These are phyloP conservation scores for Apiospora aurea DNA, from an alignment of 2,329 filamentous ascomycete genomes.

Conservation along the genomic window DNA sequence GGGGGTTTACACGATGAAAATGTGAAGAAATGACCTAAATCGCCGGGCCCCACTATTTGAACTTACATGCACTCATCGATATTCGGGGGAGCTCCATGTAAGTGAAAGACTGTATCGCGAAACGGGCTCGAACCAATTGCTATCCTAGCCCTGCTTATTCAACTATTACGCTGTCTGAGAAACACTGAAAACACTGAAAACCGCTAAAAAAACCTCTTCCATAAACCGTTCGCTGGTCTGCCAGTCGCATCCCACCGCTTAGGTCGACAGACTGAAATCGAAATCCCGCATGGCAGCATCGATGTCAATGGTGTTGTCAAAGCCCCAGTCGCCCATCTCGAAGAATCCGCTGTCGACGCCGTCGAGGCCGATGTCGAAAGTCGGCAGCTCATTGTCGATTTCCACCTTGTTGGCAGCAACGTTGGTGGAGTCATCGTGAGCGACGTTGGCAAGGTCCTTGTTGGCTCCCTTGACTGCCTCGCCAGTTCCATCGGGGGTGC, in stretches of 20 bases:
- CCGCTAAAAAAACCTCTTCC: neutral
- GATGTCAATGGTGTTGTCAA: neutral
- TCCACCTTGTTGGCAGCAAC: neutral
- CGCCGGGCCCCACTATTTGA: neutral
- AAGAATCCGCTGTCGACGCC: neutral
- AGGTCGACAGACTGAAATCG: neutral
- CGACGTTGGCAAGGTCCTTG: neutral
- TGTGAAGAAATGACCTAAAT: neutral
- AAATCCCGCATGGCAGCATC: neutral
- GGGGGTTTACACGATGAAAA: neutral
- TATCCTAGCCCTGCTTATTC: neutral
- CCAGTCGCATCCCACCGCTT: neutral
- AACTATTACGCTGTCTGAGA: neutral
- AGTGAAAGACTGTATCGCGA: too few relatives aligned
- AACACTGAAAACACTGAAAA: too few relatives aligned
- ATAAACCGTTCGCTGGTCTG: neutral
- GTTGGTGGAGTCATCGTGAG: neutral
- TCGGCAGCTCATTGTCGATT: neutral
- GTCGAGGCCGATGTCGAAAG: neutral
- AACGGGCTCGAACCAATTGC: neutral
- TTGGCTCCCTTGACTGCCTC: neutral
- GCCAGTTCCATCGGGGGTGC: neutral
- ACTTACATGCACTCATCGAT: neutral
- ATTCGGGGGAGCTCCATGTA: too few relatives aligned
- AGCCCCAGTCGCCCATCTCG: neutral